Percentiles rank a stretch among this genome's conserved stretches.
Evolutionary conservation across 2,329 filamentous ascomycete genomes (phyloP).

Genomic region (Penicillium sp.): DNA sequence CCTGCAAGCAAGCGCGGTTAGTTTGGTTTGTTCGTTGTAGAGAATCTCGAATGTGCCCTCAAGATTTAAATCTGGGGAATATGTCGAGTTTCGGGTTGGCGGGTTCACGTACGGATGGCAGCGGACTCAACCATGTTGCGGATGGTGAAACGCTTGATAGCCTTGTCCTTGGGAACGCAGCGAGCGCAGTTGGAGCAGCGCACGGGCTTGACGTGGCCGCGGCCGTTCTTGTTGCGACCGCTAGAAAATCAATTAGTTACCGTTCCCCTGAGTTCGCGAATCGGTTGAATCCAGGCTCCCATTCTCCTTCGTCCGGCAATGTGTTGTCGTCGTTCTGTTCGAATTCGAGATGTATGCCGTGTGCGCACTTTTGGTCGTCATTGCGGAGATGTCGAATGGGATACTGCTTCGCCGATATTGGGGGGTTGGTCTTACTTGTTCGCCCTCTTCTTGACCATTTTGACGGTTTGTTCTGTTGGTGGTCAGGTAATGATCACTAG

Average conservation of each 20-base stretch:
- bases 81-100: constrained; percentile 6
- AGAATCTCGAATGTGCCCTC: not conserved
- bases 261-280: constrained; percentile 14
- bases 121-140: constrained; percentile 99
- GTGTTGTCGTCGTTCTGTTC: constrained; percentile 14
- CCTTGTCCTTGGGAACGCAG: constrained; percentile 99
- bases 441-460: constrained; percentile 75
- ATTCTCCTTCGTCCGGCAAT: constrained; percentile 23
- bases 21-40: constrained; percentile 2
- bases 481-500: constrained; percentile 30
- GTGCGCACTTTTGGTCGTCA: constrained; percentile 19
- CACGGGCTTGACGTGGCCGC: constrained; percentile 99
- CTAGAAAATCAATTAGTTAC: constrained; percentile 50
- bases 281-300: constrained; percentile 18
- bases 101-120: constrained; percentile 84
- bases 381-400: constrained; percentile 31
- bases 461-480: constrained; percentile 53
- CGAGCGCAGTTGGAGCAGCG: constrained; percentile 85
- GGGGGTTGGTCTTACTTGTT: constrained; percentile 61
- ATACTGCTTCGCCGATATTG: constrained; percentile 24
- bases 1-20: constrained; percentile 55
- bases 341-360: constrained; percentile 4
- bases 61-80: not conserved
- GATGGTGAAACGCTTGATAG: constrained; percentile 99
- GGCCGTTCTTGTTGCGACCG: constrained; percentile 99